Conservation (phyloP, 108 stramenopile species). For the Aurantiochytrium sp. region DNA sequence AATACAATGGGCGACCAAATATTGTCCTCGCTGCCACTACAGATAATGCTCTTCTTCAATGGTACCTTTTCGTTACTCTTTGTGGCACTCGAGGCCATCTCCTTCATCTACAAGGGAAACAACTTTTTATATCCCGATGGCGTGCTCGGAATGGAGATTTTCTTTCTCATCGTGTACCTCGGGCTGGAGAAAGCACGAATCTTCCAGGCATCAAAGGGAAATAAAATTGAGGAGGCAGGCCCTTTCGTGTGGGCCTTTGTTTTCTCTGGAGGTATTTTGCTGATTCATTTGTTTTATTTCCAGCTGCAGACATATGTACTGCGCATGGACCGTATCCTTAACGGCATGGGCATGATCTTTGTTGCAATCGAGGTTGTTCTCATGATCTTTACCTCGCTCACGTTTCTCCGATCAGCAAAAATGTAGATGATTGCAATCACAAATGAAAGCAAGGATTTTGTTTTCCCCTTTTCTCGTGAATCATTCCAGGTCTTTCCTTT, state of each 20-base stretch:
- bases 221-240: neutral
- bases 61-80: neutral
- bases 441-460: too few relatives aligned
- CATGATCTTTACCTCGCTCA: neutral
- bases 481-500: too few relatives aligned
- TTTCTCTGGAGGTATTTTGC: neutral
- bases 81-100: neutral
- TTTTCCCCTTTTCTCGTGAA: too few relatives aligned
- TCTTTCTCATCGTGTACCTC: neutral
- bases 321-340: neutral
- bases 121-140: neutral
- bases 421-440: neutral
- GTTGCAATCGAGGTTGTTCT: neutral
- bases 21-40: conserved; percentile 12
- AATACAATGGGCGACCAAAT: neutral
- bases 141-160: neutral
- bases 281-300: neutral
- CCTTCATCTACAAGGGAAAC: neutral
- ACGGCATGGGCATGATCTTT: neutral
- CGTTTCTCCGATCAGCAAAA: neutral
- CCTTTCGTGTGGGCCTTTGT: neutral
- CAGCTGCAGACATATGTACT: conserved; percentile 22
- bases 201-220: conserved; percentile 12
- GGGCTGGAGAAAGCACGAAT: neutral
- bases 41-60: neutral